Base-by-base conservation (phyloP, 2,329 filamentous ascomycete genomes). In the Fusarium citri region DNA sequence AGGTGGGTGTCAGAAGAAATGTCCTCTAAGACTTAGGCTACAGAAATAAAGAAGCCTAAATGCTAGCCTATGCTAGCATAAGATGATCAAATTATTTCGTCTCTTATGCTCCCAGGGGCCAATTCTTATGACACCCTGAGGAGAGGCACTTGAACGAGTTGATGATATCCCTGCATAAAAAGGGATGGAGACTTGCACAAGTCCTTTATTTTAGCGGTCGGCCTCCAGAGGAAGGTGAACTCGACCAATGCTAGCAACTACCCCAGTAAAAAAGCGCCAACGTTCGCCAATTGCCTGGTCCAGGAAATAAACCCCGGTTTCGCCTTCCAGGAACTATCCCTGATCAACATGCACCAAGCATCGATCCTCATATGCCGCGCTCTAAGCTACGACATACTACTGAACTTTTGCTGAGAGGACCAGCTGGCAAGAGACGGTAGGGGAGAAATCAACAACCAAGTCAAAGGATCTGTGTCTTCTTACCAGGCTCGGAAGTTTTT, bases 311-410 rank as follows among this genome's bases (percentile, higher is more conserved):
- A 48, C 58, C 65, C 60, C 47, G 47, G 63, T 49, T 60, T 60
- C 58, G 58, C 56, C 56, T 62, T 58, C 59, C 42, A 58, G 56
- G 48, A 65, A 53, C 57, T 55, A 71, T 69, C 69, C 71, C 66
- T 67, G 71, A 71, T 72, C 72, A 72, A 64, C 71, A 74, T 55
- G 59, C 63, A 66, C 62, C 49, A 65, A 67, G 30, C 68, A 69
- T 74, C 65, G 58, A 73, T 74, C 70, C 66, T 66, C 59, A 71
- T 68, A 64, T 61, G 59, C 64, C 51, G 41, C 40, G 47, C 51
- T 45, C 55, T 57, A 66, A 59, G 15, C 22, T 28, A 15, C 47
- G 16, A 23, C 47, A 22, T 50, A n/a, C 16, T 22, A 9, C 22
- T n/a, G 11, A 37, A 37, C 18, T 37, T 10, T 37, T 31, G 16